Evolutionary conservation across 129 eudicot genomes (phyloP).

Genomic region (Flaveria robusta): DNA sequence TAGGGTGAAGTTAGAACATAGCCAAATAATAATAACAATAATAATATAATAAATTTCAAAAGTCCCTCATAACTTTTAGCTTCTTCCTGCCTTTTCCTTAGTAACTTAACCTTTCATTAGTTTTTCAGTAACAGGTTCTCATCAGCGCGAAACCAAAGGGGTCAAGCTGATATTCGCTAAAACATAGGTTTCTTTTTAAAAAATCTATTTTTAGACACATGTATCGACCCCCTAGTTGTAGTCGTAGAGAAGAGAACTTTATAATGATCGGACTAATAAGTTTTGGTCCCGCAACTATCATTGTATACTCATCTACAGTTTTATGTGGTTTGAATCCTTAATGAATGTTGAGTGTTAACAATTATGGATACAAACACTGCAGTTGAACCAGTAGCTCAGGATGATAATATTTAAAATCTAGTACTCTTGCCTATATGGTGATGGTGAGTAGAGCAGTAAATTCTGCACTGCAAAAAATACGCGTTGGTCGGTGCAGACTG

Average conservation of each 20-base stretch:
- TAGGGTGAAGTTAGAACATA: background rate
- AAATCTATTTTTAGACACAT: too few relatives aligned
- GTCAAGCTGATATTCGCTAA: too few relatives aligned
- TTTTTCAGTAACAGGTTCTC: conserved; percentile 16
- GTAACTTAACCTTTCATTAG: conserved; percentile 5
- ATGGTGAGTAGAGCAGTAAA: conserved; percentile 2
- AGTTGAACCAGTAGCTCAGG: conserved; percentile 25
- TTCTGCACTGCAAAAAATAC: background rate
- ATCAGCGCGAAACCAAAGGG: background rate
- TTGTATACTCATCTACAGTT: background rate
- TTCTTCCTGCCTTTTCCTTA: conserved; percentile 15
- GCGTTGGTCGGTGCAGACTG: conserved; percentile 33
- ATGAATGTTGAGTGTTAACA: conserved; percentile 15
- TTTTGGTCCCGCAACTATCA: too few relatives aligned
- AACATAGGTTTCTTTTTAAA: too few relatives aligned
- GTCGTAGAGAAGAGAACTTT: too few relatives aligned
- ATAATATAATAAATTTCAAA: background rate
- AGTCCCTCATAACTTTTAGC: conserved; percentile 29
- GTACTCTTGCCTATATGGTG: conserved; percentile 35
- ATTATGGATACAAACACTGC: conserved; percentile 31
- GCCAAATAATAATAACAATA: background rate
- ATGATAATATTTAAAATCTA: conserved; percentile 31
- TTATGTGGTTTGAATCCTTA: conserved; percentile 29
- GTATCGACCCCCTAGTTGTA: too few relatives aligned
- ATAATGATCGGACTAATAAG: too few relatives aligned